Evolutionary conservation across 495 filamentous ascomycete species (phyloP), one percentile per base, ranked within the genome.

Genomic region (Podospora sp.): DNA sequence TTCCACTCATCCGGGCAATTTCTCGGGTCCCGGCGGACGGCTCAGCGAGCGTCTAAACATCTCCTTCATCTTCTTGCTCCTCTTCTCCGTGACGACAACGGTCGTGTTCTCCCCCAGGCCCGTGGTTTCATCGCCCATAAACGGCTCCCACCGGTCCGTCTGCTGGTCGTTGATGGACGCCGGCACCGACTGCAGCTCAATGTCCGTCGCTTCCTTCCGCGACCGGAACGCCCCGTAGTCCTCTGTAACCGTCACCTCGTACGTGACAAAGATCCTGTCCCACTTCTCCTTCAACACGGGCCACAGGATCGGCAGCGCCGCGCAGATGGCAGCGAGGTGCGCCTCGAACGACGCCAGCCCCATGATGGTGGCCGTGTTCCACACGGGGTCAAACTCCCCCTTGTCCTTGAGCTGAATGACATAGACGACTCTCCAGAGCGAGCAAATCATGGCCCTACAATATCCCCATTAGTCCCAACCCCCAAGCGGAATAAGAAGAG

Each of bases 281-380:
- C 60, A 62, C 20, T 35, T 62, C 21, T 49, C 40, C 35, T 62
- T 62, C 21, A 62, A 6, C 16, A 50, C 60, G 6, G 60, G 60
- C 77, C 77, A 79, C 52, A 79, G 77, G 4, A 78, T 69, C 2
- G 77, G 77, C 6, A 79, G 64, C 51, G 74, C 76, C 24, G 73
- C 74, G 66, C 76, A 78, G 21, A 62, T 26, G 14, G 60, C 60
- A 6, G 60, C 60, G n/a, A 62, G 11, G 24, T 62, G 60, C 60
- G 26, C n/a, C 35, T 62, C 60, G 60, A 22, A 49, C 4, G 60
- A 62, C n/a, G 60, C 60, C 21, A 62, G 40, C 16, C 60, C 60
- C 60, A 62, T 62, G 35, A 62, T 20, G 21, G 36, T 62, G 20
- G 77, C 71, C 18, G 49, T 67, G 59, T 77, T 76, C 71, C 72